Evolutionary conservation across 257 asterid genomes (phyloP).

Genomic region (Penstemon eatonii): DNA sequence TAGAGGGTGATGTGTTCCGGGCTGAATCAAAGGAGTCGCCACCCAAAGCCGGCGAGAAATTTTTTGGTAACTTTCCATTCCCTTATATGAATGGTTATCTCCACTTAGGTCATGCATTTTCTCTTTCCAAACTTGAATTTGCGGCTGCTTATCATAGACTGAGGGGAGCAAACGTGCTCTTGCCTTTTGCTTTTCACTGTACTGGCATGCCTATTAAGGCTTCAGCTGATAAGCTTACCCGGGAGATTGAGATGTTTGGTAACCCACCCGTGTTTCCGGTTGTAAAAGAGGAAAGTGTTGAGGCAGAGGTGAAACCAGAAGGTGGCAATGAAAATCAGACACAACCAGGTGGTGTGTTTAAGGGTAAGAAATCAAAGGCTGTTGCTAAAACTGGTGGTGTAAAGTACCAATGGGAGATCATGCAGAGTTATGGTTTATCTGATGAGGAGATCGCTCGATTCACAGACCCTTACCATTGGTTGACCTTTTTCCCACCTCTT

Average conservation of each 20-base stretch:
- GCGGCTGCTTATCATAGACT: constrained; percentile 88
- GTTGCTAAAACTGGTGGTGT: constrained; percentile 74
- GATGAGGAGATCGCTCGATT: constrained; percentile 77
- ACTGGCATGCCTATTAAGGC: constrained; percentile 99
- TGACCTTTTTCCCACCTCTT: constrained; percentile 78
- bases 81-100: constrained; percentile 95
- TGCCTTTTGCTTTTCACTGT: constrained; percentile 91
- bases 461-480: constrained; percentile 75
- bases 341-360: constrained; percentile 68
- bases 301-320: constrained; percentile 47
- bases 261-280: constrained; percentile 80
- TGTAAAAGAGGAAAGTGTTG: constrained; percentile 52
- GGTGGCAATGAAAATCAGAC: constrained; percentile 49
- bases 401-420: constrained; percentile 91
- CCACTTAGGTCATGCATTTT: constrained; percentile 90
- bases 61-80: constrained; percentile 84
- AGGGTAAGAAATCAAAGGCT: constrained; percentile 90
- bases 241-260: constrained; percentile 76
- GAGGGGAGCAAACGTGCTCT: constrained; percentile 81
- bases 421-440: constrained; percentile 78
- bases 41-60: constrained; percentile 79
- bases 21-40: constrained; percentile 64
- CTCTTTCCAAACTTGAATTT: constrained; percentile 85
- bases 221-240: constrained; percentile 76
- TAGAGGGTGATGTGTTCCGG: constrained; percentile 62